Percentiles rank a stretch among this genome's conserved stretches.
Evolutionary conservation across 2,329 filamentous ascomycete species (phyloP).

Genomic region (Pseudopyrenochaeta lycopersici): DNA sequence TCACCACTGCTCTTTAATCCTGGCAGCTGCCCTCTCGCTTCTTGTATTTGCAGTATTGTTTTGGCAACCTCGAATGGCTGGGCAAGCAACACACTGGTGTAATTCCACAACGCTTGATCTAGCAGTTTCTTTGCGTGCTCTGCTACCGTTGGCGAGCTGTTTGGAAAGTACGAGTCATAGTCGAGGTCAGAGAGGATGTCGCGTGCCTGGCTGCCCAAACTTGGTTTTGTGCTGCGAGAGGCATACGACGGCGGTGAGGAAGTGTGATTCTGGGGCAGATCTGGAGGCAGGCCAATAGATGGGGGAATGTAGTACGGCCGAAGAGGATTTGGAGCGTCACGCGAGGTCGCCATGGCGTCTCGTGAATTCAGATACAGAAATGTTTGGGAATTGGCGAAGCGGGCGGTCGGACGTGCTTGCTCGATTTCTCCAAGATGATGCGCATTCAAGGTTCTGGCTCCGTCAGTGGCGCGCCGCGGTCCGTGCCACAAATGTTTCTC

Average conservation of each 20-base stretch:
- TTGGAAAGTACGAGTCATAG: constrained; percentile 85
- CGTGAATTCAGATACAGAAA: constrained; percentile 1
- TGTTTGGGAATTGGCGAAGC: constrained; percentile 4
- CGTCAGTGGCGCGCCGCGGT: constrained; percentile 2
- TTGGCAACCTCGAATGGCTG: constrained; percentile 99
- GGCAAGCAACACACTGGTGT: constrained; percentile 85
- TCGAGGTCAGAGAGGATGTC: constrained; percentile 90
- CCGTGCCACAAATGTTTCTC: constrained; percentile 15
- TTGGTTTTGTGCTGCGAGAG: constrained; percentile 54
- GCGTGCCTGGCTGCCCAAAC: constrained; percentile 72
- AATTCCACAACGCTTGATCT: constrained; percentile 90
- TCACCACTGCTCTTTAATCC: constrained; percentile 28
- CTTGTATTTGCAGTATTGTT: constrained; percentile 83
- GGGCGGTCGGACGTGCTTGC: constrained; percentile 10
- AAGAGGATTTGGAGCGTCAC: constrained; percentile 67
- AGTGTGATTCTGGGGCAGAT: constrained; percentile 48
- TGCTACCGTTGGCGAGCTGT: constrained; percentile 73
- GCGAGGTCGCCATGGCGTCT: constrained; percentile 52
- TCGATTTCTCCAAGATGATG: constrained; percentile 12
- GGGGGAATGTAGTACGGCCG: constrained; percentile 77
- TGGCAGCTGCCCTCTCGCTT: constrained; percentile 52
- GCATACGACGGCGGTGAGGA: constrained; percentile 45
- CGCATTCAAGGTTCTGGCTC: constrained; percentile 6
- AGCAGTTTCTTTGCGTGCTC: constrained; percentile 79
- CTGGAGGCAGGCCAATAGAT: constrained; percentile 68